A percentile compares a stretch with the other conserved stretches of the same genome.
Conservation (phyloP, 2,329 filamentous ascomycete species). For the Akanthomyces uredinophilus region DNA sequence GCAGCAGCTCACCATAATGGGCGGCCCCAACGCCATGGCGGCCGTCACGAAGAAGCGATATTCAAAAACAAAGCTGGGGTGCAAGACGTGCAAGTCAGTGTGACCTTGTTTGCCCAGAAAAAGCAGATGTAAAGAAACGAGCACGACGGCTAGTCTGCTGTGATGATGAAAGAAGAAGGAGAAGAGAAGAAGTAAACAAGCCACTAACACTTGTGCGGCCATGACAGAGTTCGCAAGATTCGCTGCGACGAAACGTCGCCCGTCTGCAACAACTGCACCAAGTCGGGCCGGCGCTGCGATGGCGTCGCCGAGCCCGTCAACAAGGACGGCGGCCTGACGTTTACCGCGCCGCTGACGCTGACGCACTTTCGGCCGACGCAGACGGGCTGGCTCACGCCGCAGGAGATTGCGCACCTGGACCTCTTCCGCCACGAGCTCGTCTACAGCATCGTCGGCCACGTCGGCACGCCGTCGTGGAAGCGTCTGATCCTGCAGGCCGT, state of each 20-base stretch:
- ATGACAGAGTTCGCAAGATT: conserved; percentile 19
- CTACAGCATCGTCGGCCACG: conserved; percentile 17
- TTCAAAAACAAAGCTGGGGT: conserved; percentile 14
- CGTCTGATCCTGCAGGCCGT: conserved; percentile 16
- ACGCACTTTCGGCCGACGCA: conserved; percentile 17
- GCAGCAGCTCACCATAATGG: not conserved
- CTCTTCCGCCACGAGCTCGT: conserved; percentile 16
- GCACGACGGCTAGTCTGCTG: no score
- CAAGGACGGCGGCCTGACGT: conserved; percentile 19
- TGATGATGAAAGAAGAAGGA: not conserved
- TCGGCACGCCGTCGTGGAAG: conserved; percentile 14
- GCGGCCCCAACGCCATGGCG: not conserved
- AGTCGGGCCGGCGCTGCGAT: conserved; percentile 17
- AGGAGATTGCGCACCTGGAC: conserved; percentile 12
- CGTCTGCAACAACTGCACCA: conserved; percentile 18
- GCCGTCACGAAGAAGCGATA: conserved; percentile 12
- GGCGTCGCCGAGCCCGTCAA: conserved; percentile 15
- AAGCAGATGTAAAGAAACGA: not conserved
- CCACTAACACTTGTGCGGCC: not conserved
- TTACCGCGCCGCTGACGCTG: conserved; percentile 16
- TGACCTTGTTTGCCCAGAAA: not conserved
- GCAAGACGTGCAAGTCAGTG: conserved; percentile 17
- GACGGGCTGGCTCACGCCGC: conserved; percentile 14
- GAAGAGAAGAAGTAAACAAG: no score
- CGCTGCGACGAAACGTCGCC: conserved; percentile 19